Conservation (phyloP, 805 yeast species). For the Saturnispora sanitii region DNA sequence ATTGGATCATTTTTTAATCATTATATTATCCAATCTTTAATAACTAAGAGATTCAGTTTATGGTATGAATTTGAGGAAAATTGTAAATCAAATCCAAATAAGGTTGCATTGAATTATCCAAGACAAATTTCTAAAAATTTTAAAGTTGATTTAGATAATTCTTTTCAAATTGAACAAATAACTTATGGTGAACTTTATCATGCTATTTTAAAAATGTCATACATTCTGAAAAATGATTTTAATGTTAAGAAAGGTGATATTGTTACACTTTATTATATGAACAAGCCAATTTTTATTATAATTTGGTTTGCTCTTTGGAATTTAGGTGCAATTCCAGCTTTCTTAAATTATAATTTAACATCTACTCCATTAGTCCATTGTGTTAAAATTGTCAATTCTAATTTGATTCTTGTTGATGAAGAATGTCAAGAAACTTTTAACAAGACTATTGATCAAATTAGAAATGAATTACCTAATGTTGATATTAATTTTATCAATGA, state of each 20-base stretch:
- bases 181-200: slow-evolving; percentile 65
- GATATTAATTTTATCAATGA: slow-evolving; percentile 17
- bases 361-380: slow-evolving; percentile 76
- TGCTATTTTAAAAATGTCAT: slow-evolving; percentile 54
- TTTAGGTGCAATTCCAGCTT: slow-evolving; percentile 82
- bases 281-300: slow-evolving; percentile 72
- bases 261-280: slow-evolving; percentile 68
- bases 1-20: slow-evolving; percentile 32
- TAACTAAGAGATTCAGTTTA: slow-evolving; percentile 40
- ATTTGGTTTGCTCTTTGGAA: slow-evolving; percentile 86
- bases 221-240: slow-evolving; percentile 51
- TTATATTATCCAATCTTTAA: slow-evolving; percentile 29
- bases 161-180: slow-evolving; percentile 49
- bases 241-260: slow-evolving; percentile 58
- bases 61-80: slow-evolving; percentile 62
- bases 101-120: slow-evolving; percentile 55
- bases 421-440: slow-evolving; percentile 39
- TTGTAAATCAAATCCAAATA: slow-evolving; percentile 36
- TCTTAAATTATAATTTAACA: slow-evolving; percentile 69
- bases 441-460: slow-evolving; percentile 33
- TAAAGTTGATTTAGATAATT: slow-evolving; percentile 37
- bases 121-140: slow-evolving; percentile 33
- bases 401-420: slow-evolving; percentile 58
- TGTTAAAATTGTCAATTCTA: slow-evolving; percentile 53
- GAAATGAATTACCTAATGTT: slow-evolving; percentile 25